A percentile compares a stretch with the other conserved stretches of the same genome.
Evolutionary conservation across 2,329 filamentous ascomycete species (phyloP).

Genomic region (Hypomyces perniciosus): DNA sequence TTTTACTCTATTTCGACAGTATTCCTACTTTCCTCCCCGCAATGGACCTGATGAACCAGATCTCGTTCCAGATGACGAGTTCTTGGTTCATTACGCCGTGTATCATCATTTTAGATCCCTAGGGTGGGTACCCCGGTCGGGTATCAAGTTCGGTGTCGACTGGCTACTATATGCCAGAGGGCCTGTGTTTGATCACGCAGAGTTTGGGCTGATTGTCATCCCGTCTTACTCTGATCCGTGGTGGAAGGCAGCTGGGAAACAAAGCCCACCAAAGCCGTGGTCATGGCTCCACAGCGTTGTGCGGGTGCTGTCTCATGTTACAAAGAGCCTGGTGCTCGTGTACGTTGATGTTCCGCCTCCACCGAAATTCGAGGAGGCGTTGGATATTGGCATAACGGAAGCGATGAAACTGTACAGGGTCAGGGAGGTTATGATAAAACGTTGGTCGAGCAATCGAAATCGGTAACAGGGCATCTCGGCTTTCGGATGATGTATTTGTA

Average conservation of each 20-base stretch:
- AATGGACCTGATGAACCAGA: constrained; percentile 27
- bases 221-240: constrained; percentile 72
- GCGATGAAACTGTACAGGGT: constrained; percentile 67
- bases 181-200: constrained; percentile 89
- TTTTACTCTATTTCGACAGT: constrained; percentile 59
- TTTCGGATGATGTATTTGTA: background rate
- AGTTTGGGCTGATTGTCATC: constrained; percentile 81
- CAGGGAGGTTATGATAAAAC: constrained; percentile 71
- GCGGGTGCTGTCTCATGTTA: constrained; percentile 80
- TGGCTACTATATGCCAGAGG: constrained; percentile 92
- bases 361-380: constrained; percentile 36
- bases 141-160: constrained; percentile 91
- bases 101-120: constrained; percentile 96
- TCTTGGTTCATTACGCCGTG: constrained; percentile 78
- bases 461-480: constrained; percentile 19
- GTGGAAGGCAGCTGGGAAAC: constrained; percentile 58
- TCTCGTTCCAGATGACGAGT: constrained; percentile 70
- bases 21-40: constrained; percentile 63
- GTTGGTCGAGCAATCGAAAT: constrained; percentile 81
- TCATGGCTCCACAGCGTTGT: constrained; percentile 85
- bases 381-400: constrained; percentile 51
- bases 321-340: constrained; percentile 81
- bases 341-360: constrained; percentile 88
- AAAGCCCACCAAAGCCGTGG: constrained; percentile 54
- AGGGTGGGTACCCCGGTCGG: constrained; percentile 88